A percentile compares a stretch with the other conserved stretches of the same genome.
phyloP scores from a whole-genome alignment of 495 filamentous ascomycete species.

The Trichoderma parareesei region DNA sequence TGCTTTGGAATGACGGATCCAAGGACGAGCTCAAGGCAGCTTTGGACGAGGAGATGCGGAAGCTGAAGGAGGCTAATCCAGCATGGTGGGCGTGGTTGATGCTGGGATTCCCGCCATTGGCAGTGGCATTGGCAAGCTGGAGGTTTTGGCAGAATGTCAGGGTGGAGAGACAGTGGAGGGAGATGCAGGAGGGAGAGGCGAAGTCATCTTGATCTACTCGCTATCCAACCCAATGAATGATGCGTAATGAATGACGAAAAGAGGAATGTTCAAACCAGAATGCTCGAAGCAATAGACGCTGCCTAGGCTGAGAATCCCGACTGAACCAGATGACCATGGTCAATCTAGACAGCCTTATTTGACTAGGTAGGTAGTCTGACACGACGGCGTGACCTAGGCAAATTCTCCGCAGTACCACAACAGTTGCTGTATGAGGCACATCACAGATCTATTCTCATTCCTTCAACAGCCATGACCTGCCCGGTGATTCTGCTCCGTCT shows the following conservation, averaged over 20 bases:
- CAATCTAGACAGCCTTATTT: background rate
- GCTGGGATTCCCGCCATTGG: constrained; percentile 64
- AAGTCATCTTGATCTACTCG: constrained; percentile 39
- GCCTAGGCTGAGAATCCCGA: background rate
- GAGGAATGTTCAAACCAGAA: too few species aligned
- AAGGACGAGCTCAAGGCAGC: constrained; percentile 53
- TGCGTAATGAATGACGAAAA: too few species aligned
- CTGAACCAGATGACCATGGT: background rate
- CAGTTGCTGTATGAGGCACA: too few species aligned
- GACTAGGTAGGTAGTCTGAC: too few species aligned
- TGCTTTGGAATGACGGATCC: constrained; percentile 80
- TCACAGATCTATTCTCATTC: too few species aligned
- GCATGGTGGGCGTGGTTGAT: constrained; percentile 75
- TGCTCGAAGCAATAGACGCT: background rate
- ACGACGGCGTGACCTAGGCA: too few species aligned
- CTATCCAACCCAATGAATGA: constrained; percentile 48
- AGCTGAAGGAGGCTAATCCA: constrained; percentile 42
- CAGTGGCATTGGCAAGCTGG: constrained; percentile 54
- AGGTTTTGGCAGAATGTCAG: constrained; percentile 58
- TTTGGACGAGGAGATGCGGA: constrained; percentile 54
- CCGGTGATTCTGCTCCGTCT: too few species aligned
- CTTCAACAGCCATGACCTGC: too few species aligned
- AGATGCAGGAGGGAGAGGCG: constrained; percentile 48
- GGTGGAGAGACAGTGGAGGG: constrained; percentile 61
- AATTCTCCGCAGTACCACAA: too few species aligned